These are phyloP conservation scores for Pseudonitzschia multiseries DNA, from an alignment of 108 stramenopile genomes.

Conservation along the genomic window DNA sequence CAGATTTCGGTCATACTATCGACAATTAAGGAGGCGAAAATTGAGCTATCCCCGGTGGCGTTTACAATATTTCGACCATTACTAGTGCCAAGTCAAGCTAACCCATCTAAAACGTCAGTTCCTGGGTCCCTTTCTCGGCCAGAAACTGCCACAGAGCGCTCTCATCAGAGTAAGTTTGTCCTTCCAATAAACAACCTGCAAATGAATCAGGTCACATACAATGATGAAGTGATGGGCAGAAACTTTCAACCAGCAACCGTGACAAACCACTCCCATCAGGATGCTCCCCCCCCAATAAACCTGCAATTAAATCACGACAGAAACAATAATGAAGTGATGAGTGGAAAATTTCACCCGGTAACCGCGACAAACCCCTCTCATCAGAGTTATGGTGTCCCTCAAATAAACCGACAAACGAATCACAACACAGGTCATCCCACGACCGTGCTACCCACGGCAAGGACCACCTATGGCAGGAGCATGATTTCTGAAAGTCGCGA, in stretches of 20 bases:
- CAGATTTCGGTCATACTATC: neutral
- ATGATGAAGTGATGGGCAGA: too few relatives aligned
- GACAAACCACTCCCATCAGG: too few relatives aligned
- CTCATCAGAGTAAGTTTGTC: neutral
- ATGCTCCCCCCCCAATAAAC: too few relatives aligned
- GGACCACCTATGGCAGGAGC: neutral
- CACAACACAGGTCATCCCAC: neutral
- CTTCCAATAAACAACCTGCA: neutral
- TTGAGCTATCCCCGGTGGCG: neutral
- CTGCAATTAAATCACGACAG: too few relatives aligned
- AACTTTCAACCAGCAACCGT: too few relatives aligned
- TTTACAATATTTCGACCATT: neutral
- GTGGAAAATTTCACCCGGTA: neutral
- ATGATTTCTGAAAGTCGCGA: too few relatives aligned
- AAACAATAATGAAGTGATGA: too few relatives aligned
- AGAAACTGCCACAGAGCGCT: neutral
- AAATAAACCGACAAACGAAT: neutral
- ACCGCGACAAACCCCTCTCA: too few relatives aligned
- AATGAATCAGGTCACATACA: neutral
- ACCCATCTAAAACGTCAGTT: neutral
- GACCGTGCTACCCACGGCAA: neutral
- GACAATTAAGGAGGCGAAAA: conserved; percentile 8
- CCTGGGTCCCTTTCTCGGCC: neutral
- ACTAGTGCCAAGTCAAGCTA: neutral
- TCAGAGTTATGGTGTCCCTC: too few relatives aligned